Base-by-base conservation (phyloP, 495 filamentous ascomycete species). In the Daldinia concentrica region DNA sequence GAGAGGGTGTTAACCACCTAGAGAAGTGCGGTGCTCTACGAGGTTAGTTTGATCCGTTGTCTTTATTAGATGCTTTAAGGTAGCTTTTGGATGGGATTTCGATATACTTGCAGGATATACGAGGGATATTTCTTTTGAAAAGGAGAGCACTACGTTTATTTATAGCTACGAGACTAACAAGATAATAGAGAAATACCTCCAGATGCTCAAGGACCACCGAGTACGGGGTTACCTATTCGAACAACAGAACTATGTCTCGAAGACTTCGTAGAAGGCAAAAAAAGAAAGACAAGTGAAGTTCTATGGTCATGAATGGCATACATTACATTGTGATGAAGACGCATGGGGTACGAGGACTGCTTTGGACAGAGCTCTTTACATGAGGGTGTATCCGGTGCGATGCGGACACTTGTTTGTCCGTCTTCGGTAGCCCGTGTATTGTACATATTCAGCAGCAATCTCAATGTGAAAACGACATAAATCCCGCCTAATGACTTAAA, bases 1-100 rank as follows among this genome's bases (percentile, higher is more conserved):
- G 91, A 64, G 94, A 99, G 82, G 95, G 95, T 4, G 92, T 97
- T 63, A 98, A 98, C 81, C 95, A 99, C 81, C 80, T 98, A 73
- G 95, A 97, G 88, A 99, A 98, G 84, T 99, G 95, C 81, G 93
- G 93, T 74, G 82, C 84, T 76, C 81, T 97, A 82, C 87, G 96
- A 90, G 94, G 95, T 98, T 73, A 83, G 91, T 85, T 26, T 15
- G 36, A 34, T 50, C 39, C 37, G 17, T 6, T 15, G 26, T n/a
- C 6, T 43, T 15, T 62, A 43, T 30, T 27, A 19, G 29, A n/a
- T 17, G 11, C 12, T 22, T 17, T 14, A 19, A n/a, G n/a, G n/a
- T 52, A 6, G 45, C 1, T 45, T 41, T 22, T 36, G 61, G 48
- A 62, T 62, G 68, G 36, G 72, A 39, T 45, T 37, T 15, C 14